Conservation (phyloP, 345 rosid genomes). For the Aegle marmelos region DNA sequence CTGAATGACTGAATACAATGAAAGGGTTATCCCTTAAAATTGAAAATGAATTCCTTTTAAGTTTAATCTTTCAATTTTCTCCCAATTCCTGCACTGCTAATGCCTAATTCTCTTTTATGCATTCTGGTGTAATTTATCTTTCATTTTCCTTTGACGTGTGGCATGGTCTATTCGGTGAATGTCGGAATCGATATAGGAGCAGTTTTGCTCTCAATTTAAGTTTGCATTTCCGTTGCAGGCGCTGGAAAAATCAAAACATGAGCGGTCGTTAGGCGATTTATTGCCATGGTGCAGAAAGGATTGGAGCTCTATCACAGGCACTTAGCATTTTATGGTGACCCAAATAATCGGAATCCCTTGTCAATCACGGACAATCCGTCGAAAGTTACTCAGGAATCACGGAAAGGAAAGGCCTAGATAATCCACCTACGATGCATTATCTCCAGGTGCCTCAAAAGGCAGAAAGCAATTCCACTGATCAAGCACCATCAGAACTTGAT, state of each 20-base stretch:
- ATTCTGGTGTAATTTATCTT: background rate
- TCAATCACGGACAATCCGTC: constrained; percentile 42
- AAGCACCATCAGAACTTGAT: constrained; percentile 31
- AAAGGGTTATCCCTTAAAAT: background rate
- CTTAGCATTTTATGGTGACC: constrained; percentile 67
- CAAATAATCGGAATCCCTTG: constrained; percentile 49
- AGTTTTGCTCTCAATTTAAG: background rate
- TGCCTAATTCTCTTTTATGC: background rate
- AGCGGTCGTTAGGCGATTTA: constrained; percentile 83
- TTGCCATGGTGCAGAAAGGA: constrained; percentile 71
- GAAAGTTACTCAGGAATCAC: constrained; percentile 24
- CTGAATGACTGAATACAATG: too few species aligned
- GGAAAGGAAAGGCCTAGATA: constrained; percentile 19
- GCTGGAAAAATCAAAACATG: constrained; percentile 74
- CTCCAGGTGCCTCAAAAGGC: constrained; percentile 27
- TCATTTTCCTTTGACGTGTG: background rate
- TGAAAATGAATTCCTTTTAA: background rate
- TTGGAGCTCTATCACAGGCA: constrained; percentile 74
- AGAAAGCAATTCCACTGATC: constrained; percentile 23
- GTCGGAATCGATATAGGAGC: background rate
- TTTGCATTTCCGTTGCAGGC: constrained; percentile 44
- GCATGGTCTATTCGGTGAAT: background rate
- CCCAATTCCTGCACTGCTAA: background rate
- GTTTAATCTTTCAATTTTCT: background rate
- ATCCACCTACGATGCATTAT: background rate